These are phyloP conservation scores for Amanita molliuscula DNA, from an alignment of 768 basidiomycete species.

Conservation along the genomic window DNA sequence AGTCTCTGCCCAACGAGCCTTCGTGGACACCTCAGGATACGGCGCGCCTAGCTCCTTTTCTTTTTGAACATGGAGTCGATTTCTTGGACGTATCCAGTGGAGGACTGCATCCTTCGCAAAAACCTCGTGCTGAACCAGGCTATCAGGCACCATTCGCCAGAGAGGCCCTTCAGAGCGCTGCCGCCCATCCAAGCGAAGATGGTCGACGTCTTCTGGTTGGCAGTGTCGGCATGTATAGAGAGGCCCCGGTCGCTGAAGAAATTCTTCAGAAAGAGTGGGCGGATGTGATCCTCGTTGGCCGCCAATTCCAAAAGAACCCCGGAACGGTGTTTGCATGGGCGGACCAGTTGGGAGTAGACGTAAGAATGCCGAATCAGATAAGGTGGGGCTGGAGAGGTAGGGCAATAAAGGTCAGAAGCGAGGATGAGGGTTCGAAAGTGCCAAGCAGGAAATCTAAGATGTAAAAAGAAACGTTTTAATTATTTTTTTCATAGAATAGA, in stretches of 20 bases:
- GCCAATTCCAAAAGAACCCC: slow-evolving; percentile 54
- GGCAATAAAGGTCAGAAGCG: neutral
- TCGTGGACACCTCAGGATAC: slow-evolving; percentile 68
- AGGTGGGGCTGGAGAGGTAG: slow-evolving; percentile 41
- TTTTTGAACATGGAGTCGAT: slow-evolving; percentile 60
- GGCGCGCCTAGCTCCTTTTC: slow-evolving; percentile 43
- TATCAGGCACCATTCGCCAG: slow-evolving; percentile 51
- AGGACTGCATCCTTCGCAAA: slow-evolving; percentile 40
- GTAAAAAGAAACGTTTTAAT: neutral
- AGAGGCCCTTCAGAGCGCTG: slow-evolving; percentile 37
- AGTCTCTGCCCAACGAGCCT: slow-evolving; percentile 43
- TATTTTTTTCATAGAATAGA: neutral
- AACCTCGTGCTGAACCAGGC: slow-evolving; percentile 22
- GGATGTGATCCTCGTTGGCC: slow-evolving; percentile 46
- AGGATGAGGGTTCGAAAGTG: neutral
- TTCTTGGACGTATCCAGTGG: slow-evolving; percentile 65
- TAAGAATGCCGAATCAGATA: slow-evolving; percentile 41
- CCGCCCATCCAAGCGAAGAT: slow-evolving; percentile 16
- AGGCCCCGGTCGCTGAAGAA: slow-evolving; percentile 43
- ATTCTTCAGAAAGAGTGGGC: slow-evolving; percentile 47
- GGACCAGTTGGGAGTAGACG: slow-evolving; percentile 40
- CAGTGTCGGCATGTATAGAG: slow-evolving; percentile 40
- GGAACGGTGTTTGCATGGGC: slow-evolving; percentile 42
- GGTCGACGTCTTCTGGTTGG: slow-evolving; percentile 22
- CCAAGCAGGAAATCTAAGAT: neutral